Percentiles rank a stretch among this genome's conserved stretches.
phyloP scores from a whole-genome alignment of 192 early-diverging fungal genomes.

The Coemansia pectinata region DNA sequence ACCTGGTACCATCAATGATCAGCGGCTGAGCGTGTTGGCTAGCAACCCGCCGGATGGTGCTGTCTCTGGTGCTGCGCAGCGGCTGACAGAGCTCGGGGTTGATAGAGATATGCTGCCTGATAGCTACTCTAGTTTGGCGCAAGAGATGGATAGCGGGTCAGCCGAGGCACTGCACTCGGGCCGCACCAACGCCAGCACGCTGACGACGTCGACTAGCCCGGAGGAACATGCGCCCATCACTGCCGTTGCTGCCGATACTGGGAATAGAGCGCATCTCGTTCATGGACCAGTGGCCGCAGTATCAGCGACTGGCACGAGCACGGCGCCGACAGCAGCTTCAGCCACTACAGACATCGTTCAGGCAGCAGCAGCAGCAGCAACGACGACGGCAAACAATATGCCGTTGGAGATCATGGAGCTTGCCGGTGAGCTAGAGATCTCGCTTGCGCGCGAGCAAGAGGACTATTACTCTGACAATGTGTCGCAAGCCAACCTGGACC shows the following conservation, averaged over 20 bases:
- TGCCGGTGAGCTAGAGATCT: conserved; percentile 51
- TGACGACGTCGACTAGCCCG: conserved; percentile 20
- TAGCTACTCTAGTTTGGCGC: conserved; percentile 5
- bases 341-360: neutral
- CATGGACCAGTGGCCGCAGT: neutral
- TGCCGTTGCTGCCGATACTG: neutral
- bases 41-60: neutral
- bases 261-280: neutral
- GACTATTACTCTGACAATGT: conserved; percentile 51
- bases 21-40: neutral
- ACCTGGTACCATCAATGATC: neutral
- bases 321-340: neutral
- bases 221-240: neutral
- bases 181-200: conserved; percentile 30
- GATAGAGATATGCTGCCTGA: neutral
- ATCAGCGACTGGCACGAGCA: neutral
- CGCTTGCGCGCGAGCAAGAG: conserved; percentile 52
- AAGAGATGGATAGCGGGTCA: neutral
- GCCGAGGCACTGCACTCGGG: conserved; percentile 14
- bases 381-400: conserved; percentile 15
- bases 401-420: conserved; percentile 54
- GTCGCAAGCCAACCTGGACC: conserved; percentile 39
- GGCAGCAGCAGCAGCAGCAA: neutral
- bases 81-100: neutral
- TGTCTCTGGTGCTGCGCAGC: neutral